Evolutionary conservation across 139 green algal genomes (phyloP).

Genomic region (Chlorokybus atmophyticus): DNA sequence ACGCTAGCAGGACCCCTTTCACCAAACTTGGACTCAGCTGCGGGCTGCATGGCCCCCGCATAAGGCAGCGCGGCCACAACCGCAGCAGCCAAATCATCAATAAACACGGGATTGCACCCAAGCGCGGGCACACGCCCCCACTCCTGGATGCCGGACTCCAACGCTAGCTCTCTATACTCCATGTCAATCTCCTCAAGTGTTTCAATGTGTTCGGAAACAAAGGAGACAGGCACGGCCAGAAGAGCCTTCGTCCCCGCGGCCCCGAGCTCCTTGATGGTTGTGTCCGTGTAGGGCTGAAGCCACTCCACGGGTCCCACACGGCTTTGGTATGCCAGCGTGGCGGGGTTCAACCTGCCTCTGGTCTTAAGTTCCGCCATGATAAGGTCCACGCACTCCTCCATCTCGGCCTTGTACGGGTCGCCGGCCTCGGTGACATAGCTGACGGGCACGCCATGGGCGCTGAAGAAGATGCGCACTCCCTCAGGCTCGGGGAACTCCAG

Average conservation of each 20-base stretch:
- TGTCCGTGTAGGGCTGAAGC: slow-evolving; percentile 96
- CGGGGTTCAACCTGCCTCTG: slow-evolving; percentile 57
- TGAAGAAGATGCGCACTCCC: slow-evolving; percentile 76
- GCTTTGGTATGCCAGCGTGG: slow-evolving; percentile 95
- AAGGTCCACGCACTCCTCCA: slow-evolving; percentile 93
- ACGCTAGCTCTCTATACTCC: slow-evolving; percentile 81
- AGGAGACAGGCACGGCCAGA: slow-evolving; percentile 90
- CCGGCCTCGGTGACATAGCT: slow-evolving; percentile 86
- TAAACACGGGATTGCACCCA: slow-evolving; percentile 82
- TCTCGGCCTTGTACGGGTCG: slow-evolving; percentile 97
- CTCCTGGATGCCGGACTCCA: slow-evolving; percentile 60
- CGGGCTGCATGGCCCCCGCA: slow-evolving; percentile 51
- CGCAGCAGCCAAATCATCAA: slow-evolving; percentile 84
- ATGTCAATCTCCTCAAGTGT: slow-evolving; percentile 99
- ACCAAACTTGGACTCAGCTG: background rate
- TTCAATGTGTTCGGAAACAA: slow-evolving; percentile 99
- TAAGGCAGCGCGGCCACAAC: slow-evolving; percentile 88
- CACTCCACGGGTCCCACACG: slow-evolving; percentile 93
- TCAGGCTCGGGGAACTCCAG: background rate
- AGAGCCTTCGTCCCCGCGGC: slow-evolving; percentile 50
- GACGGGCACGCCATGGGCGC: slow-evolving; percentile 89
- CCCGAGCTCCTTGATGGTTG: slow-evolving; percentile 78
- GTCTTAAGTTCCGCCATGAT: slow-evolving; percentile 74
- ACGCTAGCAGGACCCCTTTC: slow-evolving; percentile 30
- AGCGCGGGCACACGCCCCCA: slow-evolving; percentile 94